Conservation (phyloP, 305 asterid species). For the Fraxinus greggii region DNA sequence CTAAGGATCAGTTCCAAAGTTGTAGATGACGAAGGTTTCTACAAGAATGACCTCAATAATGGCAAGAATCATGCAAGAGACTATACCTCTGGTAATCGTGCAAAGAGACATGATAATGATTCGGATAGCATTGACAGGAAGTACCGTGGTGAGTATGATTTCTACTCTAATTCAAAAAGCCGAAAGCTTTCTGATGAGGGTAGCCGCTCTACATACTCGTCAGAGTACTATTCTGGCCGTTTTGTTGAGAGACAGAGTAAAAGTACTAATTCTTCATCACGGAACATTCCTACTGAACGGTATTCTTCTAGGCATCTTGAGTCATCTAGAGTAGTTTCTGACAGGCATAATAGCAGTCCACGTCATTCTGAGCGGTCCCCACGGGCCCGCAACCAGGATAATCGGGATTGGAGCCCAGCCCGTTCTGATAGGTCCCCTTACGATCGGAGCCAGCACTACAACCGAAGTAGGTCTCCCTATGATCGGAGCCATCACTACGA, state of each 20-base stretch:
- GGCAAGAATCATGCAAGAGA: conserved; percentile 73
- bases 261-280: conserved; percentile 43
- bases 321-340: conserved; percentile 60
- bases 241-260: conserved; percentile 52
- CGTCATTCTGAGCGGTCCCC: conserved; percentile 84
- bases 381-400: conserved; percentile 65
- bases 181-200: conserved; percentile 79
- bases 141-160: conserved; percentile 58
- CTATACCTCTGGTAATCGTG: conserved; percentile 49
- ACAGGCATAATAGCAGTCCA: conserved; percentile 68
- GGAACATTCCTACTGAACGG: conserved; percentile 67
- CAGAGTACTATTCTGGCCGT: conserved; percentile 64
- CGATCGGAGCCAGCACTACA: conserved; percentile 43
- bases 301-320: conserved; percentile 69
- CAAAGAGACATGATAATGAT: conserved; percentile 71
- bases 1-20: conserved; percentile 60
- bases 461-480: conserved; percentile 64
- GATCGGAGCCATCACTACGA: conserved; percentile 47
- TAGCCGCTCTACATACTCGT: conserved; percentile 45
- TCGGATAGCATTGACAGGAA: conserved; percentile 62
- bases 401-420: conserved; percentile 71
- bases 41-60: conserved; percentile 61
- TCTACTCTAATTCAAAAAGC: conserved; percentile 63
- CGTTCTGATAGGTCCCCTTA: conserved; percentile 51
- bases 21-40: conserved; percentile 61